A percentile compares a stretch with the other conserved stretches of the same genome.
Evolutionary conservation across 164 flowering plant genomes (phyloP).

Genomic region (Taxillus chinensis): DNA sequence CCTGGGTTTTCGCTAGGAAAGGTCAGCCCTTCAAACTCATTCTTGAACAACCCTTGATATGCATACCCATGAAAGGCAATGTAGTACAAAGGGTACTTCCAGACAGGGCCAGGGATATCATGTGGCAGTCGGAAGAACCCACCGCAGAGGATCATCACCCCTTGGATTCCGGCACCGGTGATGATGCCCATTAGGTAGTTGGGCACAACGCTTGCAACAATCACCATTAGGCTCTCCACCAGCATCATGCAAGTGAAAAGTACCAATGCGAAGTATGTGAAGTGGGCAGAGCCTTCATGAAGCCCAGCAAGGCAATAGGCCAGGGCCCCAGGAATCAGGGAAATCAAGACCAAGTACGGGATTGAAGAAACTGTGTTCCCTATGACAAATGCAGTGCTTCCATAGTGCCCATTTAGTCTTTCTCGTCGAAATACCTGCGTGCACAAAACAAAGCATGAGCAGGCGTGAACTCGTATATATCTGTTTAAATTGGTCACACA

Average conservation of each 20-base stretch:
- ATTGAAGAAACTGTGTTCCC: conserved; percentile 48
- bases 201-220: conserved; percentile 52
- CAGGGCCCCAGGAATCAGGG: conserved; percentile 38
- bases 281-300: conserved; percentile 25
- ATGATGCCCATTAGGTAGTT: conserved; percentile 53
- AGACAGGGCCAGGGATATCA: conserved; percentile 45
- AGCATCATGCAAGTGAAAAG: conserved; percentile 30
- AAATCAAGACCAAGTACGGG: conserved; percentile 37
- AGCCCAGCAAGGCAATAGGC: conserved; percentile 39
- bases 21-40: conserved; percentile 31
- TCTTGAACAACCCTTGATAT: conserved; percentile 37
- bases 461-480: too few relatives aligned
- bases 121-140: conserved; percentile 47
- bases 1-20: conserved; percentile 12
- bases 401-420: conserved; percentile 55
- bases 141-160: conserved; percentile 35
- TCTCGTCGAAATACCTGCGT: conserved; percentile 40
- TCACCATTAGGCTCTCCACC: conserved; percentile 64
- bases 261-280: conserved; percentile 24
- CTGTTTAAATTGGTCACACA: too few relatives aligned
- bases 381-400: conserved; percentile 36
- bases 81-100: conserved; percentile 55
- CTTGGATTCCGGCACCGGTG: conserved; percentile 55
- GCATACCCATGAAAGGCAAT: conserved; percentile 42
- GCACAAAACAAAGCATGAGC: neutral